Evolutionary conservation across 306 rosid genomes (phyloP).

Genomic region (Lotus japonicus): DNA sequence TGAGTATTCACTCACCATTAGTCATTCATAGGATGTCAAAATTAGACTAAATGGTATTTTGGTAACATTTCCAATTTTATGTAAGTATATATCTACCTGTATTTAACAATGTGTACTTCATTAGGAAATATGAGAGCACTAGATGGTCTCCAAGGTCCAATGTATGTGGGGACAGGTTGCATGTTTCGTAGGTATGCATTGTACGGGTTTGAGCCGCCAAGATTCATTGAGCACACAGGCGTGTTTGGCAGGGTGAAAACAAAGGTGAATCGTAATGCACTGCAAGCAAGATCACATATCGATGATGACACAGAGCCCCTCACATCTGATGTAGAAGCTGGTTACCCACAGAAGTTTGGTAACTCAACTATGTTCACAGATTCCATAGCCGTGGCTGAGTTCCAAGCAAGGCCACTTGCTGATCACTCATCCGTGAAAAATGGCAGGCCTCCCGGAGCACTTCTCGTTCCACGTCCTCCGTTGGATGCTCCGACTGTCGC

Average conservation of each 20-base stretch:
- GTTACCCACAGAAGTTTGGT: constrained; percentile 68
- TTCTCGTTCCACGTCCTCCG: constrained; percentile 56
- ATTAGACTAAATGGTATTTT: too few relatives aligned
- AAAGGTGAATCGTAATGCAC: constrained; percentile 29
- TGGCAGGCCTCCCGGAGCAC: constrained; percentile 76
- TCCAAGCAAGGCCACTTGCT: constrained; percentile 73
- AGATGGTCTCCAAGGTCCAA: constrained; percentile 90
- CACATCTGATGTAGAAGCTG: constrained; percentile 44
- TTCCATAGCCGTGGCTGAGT: constrained; percentile 64
- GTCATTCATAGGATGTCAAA: too few relatives aligned
- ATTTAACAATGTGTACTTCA: not conserved
- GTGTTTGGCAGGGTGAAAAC: constrained; percentile 54
- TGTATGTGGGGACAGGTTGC: constrained; percentile 86
- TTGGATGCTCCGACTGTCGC: constrained; percentile 86
- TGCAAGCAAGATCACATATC: constrained; percentile 12
- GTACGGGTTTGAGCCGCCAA: constrained; percentile 81
- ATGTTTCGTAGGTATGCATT: constrained; percentile 81
- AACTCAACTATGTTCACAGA: constrained; percentile 56
- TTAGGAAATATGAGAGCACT: constrained; percentile 81
- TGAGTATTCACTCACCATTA: too few relatives aligned
- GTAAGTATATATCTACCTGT: too few relatives aligned
- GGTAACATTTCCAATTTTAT: too few relatives aligned
- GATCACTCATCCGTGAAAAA: constrained; percentile 67
- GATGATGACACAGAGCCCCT: constrained; percentile 57
- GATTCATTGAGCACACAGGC: constrained; percentile 70